These are phyloP conservation scores for Suhomyces canberraensis DNA, from an alignment of 805 yeast genomes.

Conservation along the genomic window DNA sequence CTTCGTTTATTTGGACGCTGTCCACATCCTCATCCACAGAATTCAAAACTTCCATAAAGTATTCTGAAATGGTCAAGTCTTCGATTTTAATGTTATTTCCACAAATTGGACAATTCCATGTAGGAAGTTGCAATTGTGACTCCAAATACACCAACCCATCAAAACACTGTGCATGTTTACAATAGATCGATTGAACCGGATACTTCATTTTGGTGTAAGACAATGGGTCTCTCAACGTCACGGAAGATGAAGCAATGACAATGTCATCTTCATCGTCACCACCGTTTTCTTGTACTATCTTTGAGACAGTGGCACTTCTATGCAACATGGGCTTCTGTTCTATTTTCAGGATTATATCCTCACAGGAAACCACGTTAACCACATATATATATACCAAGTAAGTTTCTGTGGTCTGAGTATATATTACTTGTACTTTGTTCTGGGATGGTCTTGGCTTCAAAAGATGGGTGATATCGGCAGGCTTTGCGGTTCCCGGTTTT, in stretches of 20 bases:
- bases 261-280: conserved; percentile 62
- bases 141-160: conserved; percentile 74
- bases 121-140: conserved; percentile 74
- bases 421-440: conserved; percentile 51
- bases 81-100: conserved; percentile 47
- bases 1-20: conserved; percentile 60
- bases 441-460: conserved; percentile 25
- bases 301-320: conserved; percentile 45
- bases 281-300: conserved; percentile 35
- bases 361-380: conserved; percentile 40
- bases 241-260: conserved; percentile 57
- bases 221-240: conserved; percentile 77
- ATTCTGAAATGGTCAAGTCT: conserved; percentile 73
- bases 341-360: conserved; percentile 18
- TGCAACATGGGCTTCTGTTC: conserved; percentile 49
- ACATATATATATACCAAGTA: conserved; percentile 56
- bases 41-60: conserved; percentile 57
- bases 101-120: conserved; percentile 91
- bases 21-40: conserved; percentile 56
- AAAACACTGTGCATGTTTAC: conserved; percentile 85
- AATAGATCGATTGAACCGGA: conserved; percentile 69
- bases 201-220: conserved; percentile 63
- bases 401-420: conserved; percentile 53
- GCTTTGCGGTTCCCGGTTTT: conserved; percentile 73
- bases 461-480: conserved; percentile 69